A percentile compares a stretch with the other conserved stretches of the same genome.
Evolutionary conservation across 345 rosid species (phyloP).

Genomic region (Sonneratia caseolaris): DNA sequence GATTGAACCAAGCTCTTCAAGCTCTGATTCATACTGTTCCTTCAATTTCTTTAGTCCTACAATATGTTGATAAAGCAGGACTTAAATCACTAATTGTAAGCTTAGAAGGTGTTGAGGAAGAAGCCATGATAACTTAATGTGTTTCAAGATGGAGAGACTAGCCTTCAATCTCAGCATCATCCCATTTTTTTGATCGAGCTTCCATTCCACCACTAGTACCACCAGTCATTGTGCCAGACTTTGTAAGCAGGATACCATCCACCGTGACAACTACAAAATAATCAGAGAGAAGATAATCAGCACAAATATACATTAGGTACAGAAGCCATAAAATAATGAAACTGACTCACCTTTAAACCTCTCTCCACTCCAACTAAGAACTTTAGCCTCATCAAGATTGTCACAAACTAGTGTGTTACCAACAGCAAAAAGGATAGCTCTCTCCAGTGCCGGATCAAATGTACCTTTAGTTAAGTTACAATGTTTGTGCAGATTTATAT

Average conservation of each 20-base stretch:
- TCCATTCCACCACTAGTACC: constrained; percentile 99
- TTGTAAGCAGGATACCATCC: constrained; percentile 88
- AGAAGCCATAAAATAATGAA: constrained; percentile 4
- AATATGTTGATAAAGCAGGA: constrained; percentile 9
- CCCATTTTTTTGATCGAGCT: constrained; percentile 95
- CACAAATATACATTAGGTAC: not conserved
- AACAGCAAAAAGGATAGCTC: constrained; percentile 88
- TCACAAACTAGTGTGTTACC: constrained; percentile 96
- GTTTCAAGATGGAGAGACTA: constrained; percentile 7
- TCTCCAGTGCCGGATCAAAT: constrained; percentile 81
- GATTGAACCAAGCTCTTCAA: constrained; percentile 83
- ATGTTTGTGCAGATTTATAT: not conserved
- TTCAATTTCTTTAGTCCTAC: constrained; percentile 65
- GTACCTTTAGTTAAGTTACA: constrained; percentile 60
- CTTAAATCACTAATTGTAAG: not conserved
- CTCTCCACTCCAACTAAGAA: constrained; percentile 90
- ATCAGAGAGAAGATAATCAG: constrained; percentile 1
- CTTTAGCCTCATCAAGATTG: constrained; percentile 91
- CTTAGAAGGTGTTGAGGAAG: not conserved
- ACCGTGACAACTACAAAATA: constrained; percentile 71
- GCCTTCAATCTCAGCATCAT: constrained; percentile 94
- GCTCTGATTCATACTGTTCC: constrained; percentile 65
- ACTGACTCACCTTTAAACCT: constrained; percentile 62
- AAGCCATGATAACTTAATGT: not conserved
- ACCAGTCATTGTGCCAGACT: constrained; percentile 99